A percentile compares a stretch with the other conserved stretches of the same genome.
Evolutionary conservation across 2,329 filamentous ascomycete genomes (phyloP).

Genomic region (Neonectria sp.): DNA sequence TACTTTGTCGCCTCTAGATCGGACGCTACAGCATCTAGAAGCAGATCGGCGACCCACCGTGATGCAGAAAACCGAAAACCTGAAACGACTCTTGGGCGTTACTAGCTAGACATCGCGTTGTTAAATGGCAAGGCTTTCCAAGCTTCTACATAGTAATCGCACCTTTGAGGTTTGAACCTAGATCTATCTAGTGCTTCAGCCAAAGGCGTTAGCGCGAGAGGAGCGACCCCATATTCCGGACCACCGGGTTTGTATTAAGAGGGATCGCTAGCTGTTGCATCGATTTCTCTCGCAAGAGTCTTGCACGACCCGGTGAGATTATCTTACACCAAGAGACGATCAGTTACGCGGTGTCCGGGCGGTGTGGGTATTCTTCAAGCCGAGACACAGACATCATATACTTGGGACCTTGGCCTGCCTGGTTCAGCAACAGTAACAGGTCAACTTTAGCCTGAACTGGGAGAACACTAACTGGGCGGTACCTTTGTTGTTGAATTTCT

Average conservation of each 20-base stretch:
- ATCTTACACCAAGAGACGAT: not conserved
- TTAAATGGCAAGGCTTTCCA: not conserved
- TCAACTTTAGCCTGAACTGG: not conserved
- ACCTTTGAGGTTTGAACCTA: not conserved
- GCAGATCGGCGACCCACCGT: constrained; percentile 2
- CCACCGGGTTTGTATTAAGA: constrained; percentile 3
- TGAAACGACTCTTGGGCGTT: constrained; percentile 16
- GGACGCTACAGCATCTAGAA: not conserved
- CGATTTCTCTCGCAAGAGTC: not conserved
- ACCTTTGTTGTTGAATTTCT: not conserved
- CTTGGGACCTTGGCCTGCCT: not conserved
- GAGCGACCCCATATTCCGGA: not conserved
- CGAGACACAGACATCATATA: not conserved
- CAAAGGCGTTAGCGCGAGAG: constrained; percentile 17
- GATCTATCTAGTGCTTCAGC: not conserved
- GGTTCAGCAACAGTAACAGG: not conserved
- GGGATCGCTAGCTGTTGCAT: not conserved
- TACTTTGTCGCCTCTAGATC: not conserved
- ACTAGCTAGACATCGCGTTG: not conserved
- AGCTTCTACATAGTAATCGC: not conserved
- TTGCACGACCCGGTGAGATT: not conserved
- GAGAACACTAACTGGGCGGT: not conserved
- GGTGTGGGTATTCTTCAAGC: constrained; percentile 1
- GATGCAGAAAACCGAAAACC: constrained; percentile 10
- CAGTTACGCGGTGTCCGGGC: not conserved